phyloP scores from a whole-genome alignment of 306 rosid genomes.

The Dryas octopetala region DNA sequence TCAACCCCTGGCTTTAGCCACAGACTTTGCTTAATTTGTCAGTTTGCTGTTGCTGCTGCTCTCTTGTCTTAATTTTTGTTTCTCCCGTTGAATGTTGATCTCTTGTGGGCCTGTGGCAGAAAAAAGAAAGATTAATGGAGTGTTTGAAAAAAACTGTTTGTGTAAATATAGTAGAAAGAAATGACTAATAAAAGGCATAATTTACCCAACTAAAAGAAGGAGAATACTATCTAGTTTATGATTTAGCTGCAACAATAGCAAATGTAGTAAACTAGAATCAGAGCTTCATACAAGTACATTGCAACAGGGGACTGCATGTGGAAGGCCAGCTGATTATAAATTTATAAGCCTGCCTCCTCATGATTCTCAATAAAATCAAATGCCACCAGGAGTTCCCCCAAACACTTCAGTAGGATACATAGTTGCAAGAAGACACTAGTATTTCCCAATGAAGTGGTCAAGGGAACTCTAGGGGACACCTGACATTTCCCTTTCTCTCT shows the following conservation, averaged over 20 bases:
- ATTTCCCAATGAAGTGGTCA: constrained; percentile 37
- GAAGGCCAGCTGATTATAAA: background rate
- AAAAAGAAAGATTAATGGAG: background rate
- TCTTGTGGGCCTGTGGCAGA: background rate
- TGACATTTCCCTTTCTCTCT: background rate
- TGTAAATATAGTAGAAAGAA: background rate
- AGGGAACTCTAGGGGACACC: constrained; percentile 41
- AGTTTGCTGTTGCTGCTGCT: background rate
- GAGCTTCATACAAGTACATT: background rate
- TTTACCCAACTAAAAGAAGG: background rate
- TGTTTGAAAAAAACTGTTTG: background rate
- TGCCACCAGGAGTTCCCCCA: constrained; percentile 46
- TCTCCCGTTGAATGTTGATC: background rate
- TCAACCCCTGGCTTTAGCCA: background rate
- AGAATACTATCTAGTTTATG: background rate
- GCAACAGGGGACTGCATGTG: background rate
- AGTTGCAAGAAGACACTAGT: background rate
- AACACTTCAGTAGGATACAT: constrained; percentile 40
- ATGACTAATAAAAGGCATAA: background rate
- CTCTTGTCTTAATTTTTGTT: background rate
- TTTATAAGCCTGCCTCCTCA: background rate
- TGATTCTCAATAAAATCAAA: constrained; percentile 1
- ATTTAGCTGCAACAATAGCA: background rate
- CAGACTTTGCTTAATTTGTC: background rate
- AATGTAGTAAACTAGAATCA: background rate